Evolutionary conservation across 2,329 filamentous ascomycete species (phyloP).

Genomic region (Epichloe coenophiala): DNA sequence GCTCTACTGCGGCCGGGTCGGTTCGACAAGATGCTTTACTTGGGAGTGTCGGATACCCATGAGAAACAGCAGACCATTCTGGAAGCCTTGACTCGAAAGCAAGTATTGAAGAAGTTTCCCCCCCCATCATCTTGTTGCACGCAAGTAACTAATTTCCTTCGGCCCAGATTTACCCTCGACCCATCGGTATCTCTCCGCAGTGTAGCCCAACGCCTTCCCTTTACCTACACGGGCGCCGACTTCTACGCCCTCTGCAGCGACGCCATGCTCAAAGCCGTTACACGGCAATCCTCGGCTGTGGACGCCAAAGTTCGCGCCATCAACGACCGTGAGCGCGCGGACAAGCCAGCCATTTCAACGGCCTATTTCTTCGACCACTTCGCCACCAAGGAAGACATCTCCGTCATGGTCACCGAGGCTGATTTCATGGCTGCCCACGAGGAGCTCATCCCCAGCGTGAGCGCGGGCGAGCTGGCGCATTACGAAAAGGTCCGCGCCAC

Average conservation of each 20-base stretch:
- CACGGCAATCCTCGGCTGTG: slow-evolving; percentile 70
- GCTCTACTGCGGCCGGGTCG: slow-evolving; percentile 78
- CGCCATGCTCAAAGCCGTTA: slow-evolving; percentile 97
- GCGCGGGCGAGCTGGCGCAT: slow-evolving; percentile 78
- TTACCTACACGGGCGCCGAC: slow-evolving; percentile 95
- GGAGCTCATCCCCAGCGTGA: slow-evolving; percentile 89
- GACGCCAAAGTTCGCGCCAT: slow-evolving; percentile 69
- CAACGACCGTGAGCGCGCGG: slow-evolving; percentile 32
- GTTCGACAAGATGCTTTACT: slow-evolving; percentile 97
- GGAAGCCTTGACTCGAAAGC: slow-evolving; percentile 90
- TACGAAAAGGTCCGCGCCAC: slow-evolving; percentile 72
- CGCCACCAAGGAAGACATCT: slow-evolving; percentile 67
- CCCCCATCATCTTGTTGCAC: not conserved
- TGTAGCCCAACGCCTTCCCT: slow-evolving; percentile 67
- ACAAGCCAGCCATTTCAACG: slow-evolving; percentile 49
- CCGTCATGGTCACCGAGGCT: slow-evolving; percentile 76
- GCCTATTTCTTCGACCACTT: slow-evolving; percentile 95
- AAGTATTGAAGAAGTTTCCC: slow-evolving; percentile 22
- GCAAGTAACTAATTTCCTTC: not conserved
- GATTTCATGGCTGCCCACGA: slow-evolving; percentile 73
- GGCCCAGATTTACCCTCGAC: slow-evolving; percentile 63
- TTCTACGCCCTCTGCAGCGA: slow-evolving; percentile 95
- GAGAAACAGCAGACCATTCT: slow-evolving; percentile 92
- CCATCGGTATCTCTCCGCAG: slow-evolving; percentile 61
- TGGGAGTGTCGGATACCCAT: slow-evolving; percentile 92